A percentile compares a stretch with the other conserved stretches of the same genome.
Evolutionary conservation across 345 rosid genomes (phyloP).

Genomic region (Microthlaspi erraticum): DNA sequence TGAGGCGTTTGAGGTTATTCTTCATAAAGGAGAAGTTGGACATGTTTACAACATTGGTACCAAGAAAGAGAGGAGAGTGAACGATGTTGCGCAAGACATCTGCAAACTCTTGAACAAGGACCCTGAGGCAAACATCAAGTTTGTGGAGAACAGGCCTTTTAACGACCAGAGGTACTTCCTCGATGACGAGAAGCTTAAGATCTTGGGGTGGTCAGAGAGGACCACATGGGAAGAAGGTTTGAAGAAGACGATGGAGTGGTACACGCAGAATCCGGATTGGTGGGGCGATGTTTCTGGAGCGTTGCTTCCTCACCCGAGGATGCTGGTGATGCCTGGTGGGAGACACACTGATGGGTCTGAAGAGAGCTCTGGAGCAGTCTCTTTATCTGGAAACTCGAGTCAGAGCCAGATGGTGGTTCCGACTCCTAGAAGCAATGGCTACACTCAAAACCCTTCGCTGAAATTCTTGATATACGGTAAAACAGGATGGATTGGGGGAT

Average conservation of each 20-base stretch:
- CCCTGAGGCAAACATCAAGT: slow-evolving; percentile 66
- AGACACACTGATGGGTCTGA: slow-evolving; percentile 69
- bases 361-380: slow-evolving; percentile 53
- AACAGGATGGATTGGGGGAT: slow-evolving; percentile 79
- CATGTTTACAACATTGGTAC: slow-evolving; percentile 84
- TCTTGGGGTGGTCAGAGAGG: slow-evolving; percentile 78
- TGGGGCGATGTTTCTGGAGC: slow-evolving; percentile 93
- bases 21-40: slow-evolving; percentile 88
- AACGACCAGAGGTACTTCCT: slow-evolving; percentile 91
- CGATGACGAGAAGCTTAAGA: slow-evolving; percentile 76
- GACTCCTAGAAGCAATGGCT: slow-evolving; percentile 40
- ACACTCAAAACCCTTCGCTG: slow-evolving; percentile 45
- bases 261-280: slow-evolving; percentile 81
- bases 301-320: slow-evolving; percentile 84
- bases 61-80: slow-evolving; percentile 84
- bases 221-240: slow-evolving; percentile 84
- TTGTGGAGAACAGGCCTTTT: slow-evolving; percentile 80
- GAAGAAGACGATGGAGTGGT: slow-evolving; percentile 83
- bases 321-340: slow-evolving; percentile 92
- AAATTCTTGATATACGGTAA: slow-evolving; percentile 73
- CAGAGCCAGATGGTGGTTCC: slow-evolving; percentile 73
- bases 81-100: slow-evolving; percentile 79
- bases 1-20: slow-evolving; percentile 82
- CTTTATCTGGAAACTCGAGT: slow-evolving; percentile 42
- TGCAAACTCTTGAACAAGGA: slow-evolving; percentile 73